These are phyloP conservation scores for Solioccasus polychromus DNA, from an alignment of 768 basidiomycete genomes.

Conservation along the genomic window DNA sequence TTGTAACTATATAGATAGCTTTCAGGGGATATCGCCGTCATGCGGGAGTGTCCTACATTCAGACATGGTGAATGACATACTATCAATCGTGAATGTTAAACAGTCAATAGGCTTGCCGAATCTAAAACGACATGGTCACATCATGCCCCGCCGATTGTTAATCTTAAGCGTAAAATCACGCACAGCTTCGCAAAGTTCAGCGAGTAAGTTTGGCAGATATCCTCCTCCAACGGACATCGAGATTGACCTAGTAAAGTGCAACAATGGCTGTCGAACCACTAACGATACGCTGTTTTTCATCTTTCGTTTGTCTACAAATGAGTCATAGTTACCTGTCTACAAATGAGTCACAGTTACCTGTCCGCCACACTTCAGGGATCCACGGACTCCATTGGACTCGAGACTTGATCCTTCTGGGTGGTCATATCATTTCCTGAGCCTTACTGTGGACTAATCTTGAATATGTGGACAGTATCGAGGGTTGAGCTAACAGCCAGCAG, in stretches of 20 bases:
- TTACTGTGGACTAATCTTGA: slow-evolving; percentile 65
- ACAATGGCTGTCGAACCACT: slow-evolving; percentile 61
- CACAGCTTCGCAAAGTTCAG: slow-evolving; percentile 98
- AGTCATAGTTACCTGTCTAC: too few species aligned
- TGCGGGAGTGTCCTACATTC: too few species aligned
- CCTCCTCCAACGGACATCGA: slow-evolving; percentile 81
- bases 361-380: slow-evolving; percentile 51
- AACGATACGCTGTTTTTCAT: slow-evolving; percentile 58
- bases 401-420: slow-evolving; percentile 32
- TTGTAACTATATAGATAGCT: too few species aligned
- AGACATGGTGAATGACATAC: too few species aligned
- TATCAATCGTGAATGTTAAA: too few species aligned
- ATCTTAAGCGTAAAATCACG: slow-evolving; percentile 91
- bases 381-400: slow-evolving; percentile 64
- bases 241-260: slow-evolving; percentile 72
- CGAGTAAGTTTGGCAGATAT: slow-evolving; percentile 83
- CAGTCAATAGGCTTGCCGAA: too few species aligned
- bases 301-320: slow-evolving; percentile 77
- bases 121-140: too few species aligned
- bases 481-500: slow-evolving; percentile 90
- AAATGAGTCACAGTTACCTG: too few species aligned
- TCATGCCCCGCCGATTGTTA: slow-evolving; percentile 74
- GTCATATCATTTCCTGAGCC: slow-evolving; percentile 11
- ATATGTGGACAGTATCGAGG: slow-evolving; percentile 95
- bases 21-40: too few species aligned